Evolutionary conservation across 129 eudicot genomes (phyloP).

Genomic region (Sambucus nigra): DNA sequence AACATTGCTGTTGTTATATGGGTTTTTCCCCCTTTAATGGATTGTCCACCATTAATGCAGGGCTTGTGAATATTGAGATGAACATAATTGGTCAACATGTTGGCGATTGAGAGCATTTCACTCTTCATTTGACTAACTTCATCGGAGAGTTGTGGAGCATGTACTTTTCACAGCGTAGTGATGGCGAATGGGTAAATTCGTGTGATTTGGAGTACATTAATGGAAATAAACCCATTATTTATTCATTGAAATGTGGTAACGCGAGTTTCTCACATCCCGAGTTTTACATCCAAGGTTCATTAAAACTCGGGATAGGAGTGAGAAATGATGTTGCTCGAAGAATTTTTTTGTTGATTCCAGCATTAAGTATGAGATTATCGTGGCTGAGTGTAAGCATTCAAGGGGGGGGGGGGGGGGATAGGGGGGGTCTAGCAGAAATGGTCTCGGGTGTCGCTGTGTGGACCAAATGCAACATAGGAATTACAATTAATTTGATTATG

Average conservation of each 20-base stretch:
- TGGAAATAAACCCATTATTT: constrained; percentile 67
- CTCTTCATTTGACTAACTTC: constrained; percentile 83
- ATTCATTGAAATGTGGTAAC: constrained; percentile 67
- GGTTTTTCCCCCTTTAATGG: constrained; percentile 97
- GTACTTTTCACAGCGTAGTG: constrained; percentile 79
- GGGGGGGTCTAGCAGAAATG: no score
- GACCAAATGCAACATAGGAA: no score
- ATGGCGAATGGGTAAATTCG: constrained; percentile 79
- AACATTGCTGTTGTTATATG: constrained; percentile 84
- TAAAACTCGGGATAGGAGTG: constrained; percentile 59
- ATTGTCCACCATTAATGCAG: constrained; percentile 58
- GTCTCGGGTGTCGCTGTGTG: no score
- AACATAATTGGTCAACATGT: constrained; percentile 65
- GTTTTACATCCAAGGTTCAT: constrained; percentile 58
- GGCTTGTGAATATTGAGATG: constrained; percentile 36
- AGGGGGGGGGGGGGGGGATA: no score
- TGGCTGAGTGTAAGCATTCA: constrained; percentile 86
- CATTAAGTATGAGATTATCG: constrained; percentile 45
- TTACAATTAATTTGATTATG: no score
- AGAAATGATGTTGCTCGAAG: constrained; percentile 66
- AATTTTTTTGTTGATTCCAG: constrained; percentile 60
- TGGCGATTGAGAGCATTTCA: constrained; percentile 90
- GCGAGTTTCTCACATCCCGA: constrained; percentile 89
- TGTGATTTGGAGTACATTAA: constrained; percentile 55
- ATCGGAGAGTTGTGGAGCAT: constrained; percentile 63